Evolutionary conservation across 2,329 filamentous ascomycete genomes (phyloP), one percentile per base, ranked within the genome.

Genomic region (Trichoderma breve): DNA sequence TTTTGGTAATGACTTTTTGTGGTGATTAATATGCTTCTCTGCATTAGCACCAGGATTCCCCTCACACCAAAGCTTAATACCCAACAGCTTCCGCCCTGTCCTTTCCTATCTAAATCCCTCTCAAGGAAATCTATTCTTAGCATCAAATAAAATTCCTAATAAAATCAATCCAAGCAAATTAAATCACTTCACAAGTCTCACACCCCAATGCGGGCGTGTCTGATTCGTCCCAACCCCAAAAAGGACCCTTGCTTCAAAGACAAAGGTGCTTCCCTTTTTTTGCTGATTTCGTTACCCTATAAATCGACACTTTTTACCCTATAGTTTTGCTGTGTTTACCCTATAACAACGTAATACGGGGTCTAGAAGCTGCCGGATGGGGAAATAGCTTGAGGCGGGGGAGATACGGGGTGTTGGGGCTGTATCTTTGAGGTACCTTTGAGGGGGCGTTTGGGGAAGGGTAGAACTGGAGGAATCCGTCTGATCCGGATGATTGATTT

Each of bases 281-380:
- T 21, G 11, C 24, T 63, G 14, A 58, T 65, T 62, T 53, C 15
- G 57, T 71, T 71, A 71, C 69, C 69, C 69, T 71, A 66, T 71
- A 71, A 66, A 66, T 66, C 69, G 67, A 67, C 60, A 67, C 51
- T 39, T 73, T 63, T 75, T 76, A 74, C 73, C 60, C 60, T 43
- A 63, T 47, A 73, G 58, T 75, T 76, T 74, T 73, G 71, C 73
- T 73, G 73, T 74, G 69, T 63, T 78, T 78, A 78, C 77, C 76
- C 76, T 77, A 78, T 76, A 76, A 75, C 73, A 78, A 78, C 76
- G 77, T 78, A 78, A 78, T 78, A 67, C 36, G 36, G 47, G 21
- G 47, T 15, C 47, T 28, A 28, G 26, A 32, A 57, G 72, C 55
- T 51, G 39, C 66, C 71, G 47, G 51, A 70, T 21, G 14, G 6